Percentiles rank a stretch among this genome's conserved stretches.
Evolutionary conservation across 2,329 filamentous ascomycete species (phyloP).

Genomic region (Colletotrichum sp.): DNA sequence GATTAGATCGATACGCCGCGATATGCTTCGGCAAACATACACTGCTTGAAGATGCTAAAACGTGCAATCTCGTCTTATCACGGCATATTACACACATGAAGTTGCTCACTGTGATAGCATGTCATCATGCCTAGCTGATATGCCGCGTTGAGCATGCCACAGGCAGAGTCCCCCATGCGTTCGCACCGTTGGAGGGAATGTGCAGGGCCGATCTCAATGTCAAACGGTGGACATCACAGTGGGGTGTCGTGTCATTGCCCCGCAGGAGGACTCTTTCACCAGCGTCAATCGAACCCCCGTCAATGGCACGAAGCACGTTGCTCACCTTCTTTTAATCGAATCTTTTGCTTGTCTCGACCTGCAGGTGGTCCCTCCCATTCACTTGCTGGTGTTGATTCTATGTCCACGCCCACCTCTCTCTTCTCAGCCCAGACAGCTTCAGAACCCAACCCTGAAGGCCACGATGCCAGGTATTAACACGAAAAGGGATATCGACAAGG

Average conservation of each 20-base stretch:
- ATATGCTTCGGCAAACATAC: neutral
- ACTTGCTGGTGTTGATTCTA: neutral
- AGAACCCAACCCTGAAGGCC: constrained; percentile 1
- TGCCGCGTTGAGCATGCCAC: neutral
- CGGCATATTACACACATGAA: neutral
- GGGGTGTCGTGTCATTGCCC: neutral
- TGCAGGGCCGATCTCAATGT: constrained; percentile 11
- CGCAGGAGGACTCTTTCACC: neutral
- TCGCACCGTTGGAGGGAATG: neutral
- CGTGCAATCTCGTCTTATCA: neutral
- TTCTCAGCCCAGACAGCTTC: neutral
- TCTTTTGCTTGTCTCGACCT: neutral
- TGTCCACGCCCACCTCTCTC: neutral
- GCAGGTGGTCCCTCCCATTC: neutral
- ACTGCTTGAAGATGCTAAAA: neutral
- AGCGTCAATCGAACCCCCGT: neutral
- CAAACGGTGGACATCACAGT: constrained; percentile 6
- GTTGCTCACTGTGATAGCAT: neutral
- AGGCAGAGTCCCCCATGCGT: neutral
- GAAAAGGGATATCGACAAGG: constrained; percentile 3
- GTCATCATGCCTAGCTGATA: neutral
- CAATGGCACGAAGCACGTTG: neutral
- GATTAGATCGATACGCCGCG: neutral
- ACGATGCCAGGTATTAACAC: neutral
- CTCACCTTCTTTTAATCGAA: neutral